Evolutionary conservation across 208 protist species (phyloP), one percentile per base, ranked within the genome.

Genomic region (Crithidia acanthocephali): DNA sequence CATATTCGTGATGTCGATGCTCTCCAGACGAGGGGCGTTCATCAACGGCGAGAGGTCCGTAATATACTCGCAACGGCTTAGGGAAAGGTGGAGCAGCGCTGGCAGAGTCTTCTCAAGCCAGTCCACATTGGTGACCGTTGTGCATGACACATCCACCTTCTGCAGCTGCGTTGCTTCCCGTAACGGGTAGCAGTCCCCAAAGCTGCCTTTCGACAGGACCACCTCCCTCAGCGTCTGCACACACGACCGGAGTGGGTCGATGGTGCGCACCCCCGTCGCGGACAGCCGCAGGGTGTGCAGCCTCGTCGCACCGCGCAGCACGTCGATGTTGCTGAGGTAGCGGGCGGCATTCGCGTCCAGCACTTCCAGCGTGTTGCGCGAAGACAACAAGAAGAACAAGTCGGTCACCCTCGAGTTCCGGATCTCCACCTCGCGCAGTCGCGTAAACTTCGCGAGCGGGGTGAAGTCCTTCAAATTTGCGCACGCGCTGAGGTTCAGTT

Each of bases 401-500:
- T 53, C 32, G 0, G 20, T 13, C 3, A 66, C 8, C 7, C n/a
- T 53, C 0, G 61, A 56, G 47, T 56, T 56, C 50, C 30, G 13
- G 1, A 66, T 9, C 16, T 0, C 47, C 37, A 66, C 45, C 47
- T 66, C 61, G 2, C 61, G 61, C 47, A 66, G 47, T 5, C 7
- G 20, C 20, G n/a, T 22, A 32, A 56, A 47, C 23, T 28, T 53
- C 3, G 3, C 0, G 0, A 56, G 45, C 20, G 61, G 0, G 6
- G 47, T 45, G 15, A 45, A 25, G 61, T 44, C 3, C 30, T n/a
- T 42, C n/a, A 66, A 20, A 1, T 13, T 4, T 0, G 20, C 1
- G 47, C 61, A 66, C 13, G 28, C n/a, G 45, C 27, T 56, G 45
- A 66, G n/a, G 47, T 9, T 66, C 15, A 66, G 44, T 20, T 66